These are phyloP conservation scores for Kodamaea laetipori DNA, from an alignment of 805 yeast species.

Conservation along the genomic window DNA sequence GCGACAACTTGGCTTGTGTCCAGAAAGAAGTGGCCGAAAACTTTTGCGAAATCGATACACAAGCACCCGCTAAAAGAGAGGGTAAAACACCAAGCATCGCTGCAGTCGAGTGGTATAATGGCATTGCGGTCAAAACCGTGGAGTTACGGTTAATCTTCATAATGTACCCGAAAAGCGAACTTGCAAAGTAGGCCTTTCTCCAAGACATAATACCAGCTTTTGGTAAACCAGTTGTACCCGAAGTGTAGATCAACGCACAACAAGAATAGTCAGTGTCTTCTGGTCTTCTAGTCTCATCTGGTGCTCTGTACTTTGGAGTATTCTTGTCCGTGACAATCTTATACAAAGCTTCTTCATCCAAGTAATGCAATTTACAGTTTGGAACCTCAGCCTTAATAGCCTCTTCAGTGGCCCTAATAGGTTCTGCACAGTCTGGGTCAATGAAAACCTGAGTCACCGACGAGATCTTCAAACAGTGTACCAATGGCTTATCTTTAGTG, in stretches of 20 bases:
- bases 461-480: conserved; percentile 79
- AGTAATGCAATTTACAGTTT: conserved; percentile 43
- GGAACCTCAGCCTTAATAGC: conserved; percentile 41
- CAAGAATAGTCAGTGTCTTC: conserved; percentile 60
- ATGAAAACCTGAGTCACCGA: conserved; percentile 63
- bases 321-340: conserved; percentile 41
- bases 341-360: conserved; percentile 53
- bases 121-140: conserved; percentile 87
- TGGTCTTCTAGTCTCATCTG: conserved; percentile 59
- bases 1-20: conserved; percentile 75
- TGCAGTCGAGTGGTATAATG: conserved; percentile 92
- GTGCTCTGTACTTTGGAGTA: conserved; percentile 55
- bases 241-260: conserved; percentile 78
- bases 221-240: conserved; percentile 95
- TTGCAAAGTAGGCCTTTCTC: conserved; percentile 78
- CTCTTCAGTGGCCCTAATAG: conserved; percentile 52
- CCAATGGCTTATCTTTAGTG: conserved; percentile 67
- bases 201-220: conserved; percentile 92
- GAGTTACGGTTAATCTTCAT: conserved; percentile 57
- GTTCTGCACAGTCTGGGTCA: conserved; percentile 66
- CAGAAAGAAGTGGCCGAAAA: conserved; percentile 85
- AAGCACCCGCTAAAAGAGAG: conserved; percentile 62
- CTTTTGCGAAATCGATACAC: conserved; percentile 75
- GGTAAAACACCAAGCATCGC: conserved; percentile 84
- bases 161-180: conserved; percentile 67